phyloP scores from a whole-genome alignment of 2,329 filamentous ascomycete species.

The Talaromyces pinophilus region DNA sequence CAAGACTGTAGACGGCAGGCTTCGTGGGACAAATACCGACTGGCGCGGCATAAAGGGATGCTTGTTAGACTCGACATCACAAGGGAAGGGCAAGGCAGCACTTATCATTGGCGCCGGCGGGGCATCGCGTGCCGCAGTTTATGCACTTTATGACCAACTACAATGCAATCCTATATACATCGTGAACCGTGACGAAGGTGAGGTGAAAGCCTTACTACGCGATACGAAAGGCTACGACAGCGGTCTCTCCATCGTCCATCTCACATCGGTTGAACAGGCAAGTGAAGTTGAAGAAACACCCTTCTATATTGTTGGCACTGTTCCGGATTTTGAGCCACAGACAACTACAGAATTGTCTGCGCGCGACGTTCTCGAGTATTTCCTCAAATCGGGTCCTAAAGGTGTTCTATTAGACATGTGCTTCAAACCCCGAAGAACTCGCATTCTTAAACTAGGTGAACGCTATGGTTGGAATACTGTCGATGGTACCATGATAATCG shows the following conservation, averaged over 20 bases:
- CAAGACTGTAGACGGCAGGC: slow-evolving; percentile 24
- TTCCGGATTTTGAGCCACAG: slow-evolving; percentile 42
- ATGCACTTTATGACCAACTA: slow-evolving; percentile 35
- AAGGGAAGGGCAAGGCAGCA: slow-evolving; percentile 29
- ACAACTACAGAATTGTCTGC: slow-evolving; percentile 33
- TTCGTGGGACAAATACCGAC: slow-evolving; percentile 48
- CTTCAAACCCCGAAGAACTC: slow-evolving; percentile 45
- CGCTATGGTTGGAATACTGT: slow-evolving; percentile 39
- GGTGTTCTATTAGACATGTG: slow-evolving; percentile 48
- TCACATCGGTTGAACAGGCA: slow-evolving; percentile 33
- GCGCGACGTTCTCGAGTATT: slow-evolving; percentile 30
- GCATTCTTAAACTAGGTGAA: slow-evolving; percentile 40
- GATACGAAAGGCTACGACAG: slow-evolving; percentile 27
- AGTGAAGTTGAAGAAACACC: slow-evolving; percentile 27
- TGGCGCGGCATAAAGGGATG: slow-evolving; percentile 47
- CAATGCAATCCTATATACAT: slow-evolving; percentile 38
- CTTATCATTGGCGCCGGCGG: slow-evolving; percentile 48
- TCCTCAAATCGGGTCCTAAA: slow-evolving; percentile 31
- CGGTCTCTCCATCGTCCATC: slow-evolving; percentile 31
- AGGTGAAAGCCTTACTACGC: slow-evolving; percentile 32
- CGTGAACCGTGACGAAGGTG: slow-evolving; percentile 38
- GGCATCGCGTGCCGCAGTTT: slow-evolving; percentile 46
- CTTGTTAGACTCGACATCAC: slow-evolving; percentile 28
- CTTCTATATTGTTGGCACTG: slow-evolving; percentile 43
- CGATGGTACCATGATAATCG: slow-evolving; percentile 47